Evolutionary conservation across 164 flowering plant species (phyloP).

Genomic region (Chloranthus sessilifolius): DNA sequence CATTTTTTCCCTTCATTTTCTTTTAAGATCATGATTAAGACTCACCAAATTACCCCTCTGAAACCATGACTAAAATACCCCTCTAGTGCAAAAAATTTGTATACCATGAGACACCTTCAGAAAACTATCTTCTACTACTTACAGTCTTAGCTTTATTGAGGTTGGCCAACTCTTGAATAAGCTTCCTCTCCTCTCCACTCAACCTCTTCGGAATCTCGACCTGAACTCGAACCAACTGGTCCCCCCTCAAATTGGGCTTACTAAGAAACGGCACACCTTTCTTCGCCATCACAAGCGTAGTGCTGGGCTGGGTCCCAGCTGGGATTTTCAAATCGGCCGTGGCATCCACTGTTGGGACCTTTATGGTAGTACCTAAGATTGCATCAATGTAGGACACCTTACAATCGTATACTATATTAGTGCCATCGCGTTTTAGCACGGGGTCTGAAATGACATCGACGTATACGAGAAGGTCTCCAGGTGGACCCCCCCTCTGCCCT

Average conservation of each 20-base stretch:
- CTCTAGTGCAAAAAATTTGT: too few species aligned
- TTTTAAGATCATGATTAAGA: too few species aligned
- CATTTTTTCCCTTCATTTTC: too few species aligned
- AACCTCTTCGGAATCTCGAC: constrained; percentile 87
- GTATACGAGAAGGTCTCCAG: constrained; percentile 80
- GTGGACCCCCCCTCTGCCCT: constrained; percentile 78
- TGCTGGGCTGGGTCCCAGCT: constrained; percentile 85
- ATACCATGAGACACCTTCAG: too few species aligned
- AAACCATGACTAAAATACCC: too few species aligned
- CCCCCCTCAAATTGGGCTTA: constrained; percentile 77
- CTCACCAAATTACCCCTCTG: too few species aligned
- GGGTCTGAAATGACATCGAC: constrained; percentile 79
- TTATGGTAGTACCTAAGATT: constrained; percentile 74
- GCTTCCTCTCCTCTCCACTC: constrained; percentile 79
- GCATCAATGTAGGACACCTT: constrained; percentile 91
- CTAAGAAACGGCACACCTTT: constrained; percentile 82
- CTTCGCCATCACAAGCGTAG: constrained; percentile 87
- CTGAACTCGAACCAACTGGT: constrained; percentile 86
- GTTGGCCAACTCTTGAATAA: constrained; percentile 73
- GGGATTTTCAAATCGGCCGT: constrained; percentile 86
- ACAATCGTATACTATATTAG: constrained; percentile 81
- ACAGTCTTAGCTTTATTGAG: constrained; percentile 65
- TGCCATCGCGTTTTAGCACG: constrained; percentile 83
- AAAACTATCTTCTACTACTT: constrained; percentile 39
- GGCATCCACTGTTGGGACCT: constrained; percentile 96